Conservation (phyloP, 225 moss, liverwort and hornwort genomes). For the Marchantia polymorpha region DNA sequence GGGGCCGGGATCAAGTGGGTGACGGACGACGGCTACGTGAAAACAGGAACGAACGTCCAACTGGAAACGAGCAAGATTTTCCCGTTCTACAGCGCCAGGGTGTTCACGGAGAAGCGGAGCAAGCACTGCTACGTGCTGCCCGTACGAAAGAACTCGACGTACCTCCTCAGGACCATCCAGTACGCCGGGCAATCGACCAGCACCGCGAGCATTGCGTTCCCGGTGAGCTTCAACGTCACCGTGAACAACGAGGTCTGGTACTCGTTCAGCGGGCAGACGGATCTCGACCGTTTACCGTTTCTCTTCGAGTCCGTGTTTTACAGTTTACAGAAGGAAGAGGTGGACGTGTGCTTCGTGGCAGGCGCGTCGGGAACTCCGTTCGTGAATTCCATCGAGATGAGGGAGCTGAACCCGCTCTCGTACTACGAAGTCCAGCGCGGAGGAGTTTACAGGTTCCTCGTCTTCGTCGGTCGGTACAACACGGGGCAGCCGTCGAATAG, state of each 20-base stretch:
- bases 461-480: not conserved
- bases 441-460: not conserved
- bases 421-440: not conserved
- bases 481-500: not conserved
- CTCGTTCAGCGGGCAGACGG: not conserved
- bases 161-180: conserved; percentile 27
- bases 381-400: not conserved
- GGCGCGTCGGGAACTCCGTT: not conserved
- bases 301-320: not conserved
- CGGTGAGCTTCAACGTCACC: conserved; percentile 20
- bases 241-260: conserved; percentile 21
- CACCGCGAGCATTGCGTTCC: not conserved
- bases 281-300: not conserved
- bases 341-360: not conserved
- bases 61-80: too few relatives aligned
- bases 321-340: not conserved
- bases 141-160: not conserved
- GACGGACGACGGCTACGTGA: conserved; percentile 8
- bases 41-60: conserved; percentile 3
- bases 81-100: not conserved
- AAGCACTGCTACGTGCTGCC: conserved; percentile 36
- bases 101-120: conserved; percentile 23
- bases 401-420: not conserved
- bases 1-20: conserved; percentile 10
- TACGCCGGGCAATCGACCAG: not conserved